These are phyloP conservation scores for Jacaranda copaia DNA, from an alignment of 257 asterid species.

Conservation along the genomic window DNA sequence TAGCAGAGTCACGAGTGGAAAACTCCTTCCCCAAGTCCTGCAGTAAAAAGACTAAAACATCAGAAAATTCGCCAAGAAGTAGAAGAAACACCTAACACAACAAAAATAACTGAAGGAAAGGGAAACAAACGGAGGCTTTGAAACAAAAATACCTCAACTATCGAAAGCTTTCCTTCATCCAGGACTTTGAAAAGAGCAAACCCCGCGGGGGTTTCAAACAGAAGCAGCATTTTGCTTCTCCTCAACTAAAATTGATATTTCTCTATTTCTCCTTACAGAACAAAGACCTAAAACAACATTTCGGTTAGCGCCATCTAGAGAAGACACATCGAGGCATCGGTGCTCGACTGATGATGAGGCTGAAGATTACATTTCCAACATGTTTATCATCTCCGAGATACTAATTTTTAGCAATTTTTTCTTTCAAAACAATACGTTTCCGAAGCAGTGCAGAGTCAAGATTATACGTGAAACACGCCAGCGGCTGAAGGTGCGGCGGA, in stretches of 20 bases:
- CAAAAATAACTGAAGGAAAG: not conserved
- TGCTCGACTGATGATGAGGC: no score
- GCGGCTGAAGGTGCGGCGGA: not conserved
- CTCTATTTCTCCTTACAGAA: not conserved
- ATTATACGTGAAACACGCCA: not conserved
- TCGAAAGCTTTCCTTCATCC: constrained; percentile 55
- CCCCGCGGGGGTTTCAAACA: constrained; percentile 58
- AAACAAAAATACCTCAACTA: constrained; percentile 45
- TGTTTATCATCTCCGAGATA: no score
- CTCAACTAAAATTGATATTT: not conserved
- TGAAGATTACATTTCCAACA: no score
- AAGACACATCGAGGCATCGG: no score
- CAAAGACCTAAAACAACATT: no score
- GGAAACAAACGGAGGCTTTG: not conserved
- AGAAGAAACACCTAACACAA: not conserved
- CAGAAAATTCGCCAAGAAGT: not conserved
- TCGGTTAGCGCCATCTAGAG: no score
- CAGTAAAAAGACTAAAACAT: constrained; percentile 5
- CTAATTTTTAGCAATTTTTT: not conserved
- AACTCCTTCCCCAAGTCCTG: constrained; percentile 86
- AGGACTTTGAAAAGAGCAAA: constrained; percentile 53
- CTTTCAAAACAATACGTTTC: not conserved
- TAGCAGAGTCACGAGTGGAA: constrained; percentile 69
- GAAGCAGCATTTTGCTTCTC: constrained; percentile 38
- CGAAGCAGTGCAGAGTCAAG: not conserved